Evolutionary conservation across 768 basidiomycete species (phyloP).

Genomic region (Cystofilobasidium ferigula): DNA sequence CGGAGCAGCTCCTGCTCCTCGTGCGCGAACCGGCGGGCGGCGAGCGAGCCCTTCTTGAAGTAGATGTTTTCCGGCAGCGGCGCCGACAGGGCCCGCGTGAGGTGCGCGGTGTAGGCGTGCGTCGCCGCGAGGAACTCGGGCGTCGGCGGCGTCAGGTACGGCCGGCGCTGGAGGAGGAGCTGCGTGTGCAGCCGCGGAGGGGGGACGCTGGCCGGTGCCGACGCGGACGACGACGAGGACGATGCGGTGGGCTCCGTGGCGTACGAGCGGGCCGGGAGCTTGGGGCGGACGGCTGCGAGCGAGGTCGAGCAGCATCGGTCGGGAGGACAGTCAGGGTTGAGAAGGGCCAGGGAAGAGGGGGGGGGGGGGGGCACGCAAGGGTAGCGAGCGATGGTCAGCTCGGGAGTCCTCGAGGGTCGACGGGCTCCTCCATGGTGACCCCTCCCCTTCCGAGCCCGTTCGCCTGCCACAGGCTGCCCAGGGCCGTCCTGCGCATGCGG

Average conservation of each 20-base stretch:
- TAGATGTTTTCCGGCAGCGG: constrained; percentile 84
- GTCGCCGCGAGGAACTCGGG: constrained; percentile 67
- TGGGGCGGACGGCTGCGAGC: too few species aligned
- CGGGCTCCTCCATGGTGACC: too few species aligned
- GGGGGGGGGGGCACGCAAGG: too few species aligned
- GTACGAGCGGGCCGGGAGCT: too few species aligned
- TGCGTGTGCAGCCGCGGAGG: constrained; percentile 30
- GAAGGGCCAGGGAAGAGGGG: too few species aligned
- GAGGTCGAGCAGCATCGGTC: too few species aligned
- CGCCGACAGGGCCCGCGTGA: constrained; percentile 73
- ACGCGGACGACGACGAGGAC: constrained; percentile 9
- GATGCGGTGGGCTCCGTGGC: constrained; percentile 10
- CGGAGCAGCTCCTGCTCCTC: constrained; percentile 65
- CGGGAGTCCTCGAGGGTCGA: too few species aligned
- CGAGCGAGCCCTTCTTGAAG: constrained; percentile 79
- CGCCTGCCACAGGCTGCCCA: too few species aligned
- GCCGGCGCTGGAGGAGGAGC: constrained; percentile 39
- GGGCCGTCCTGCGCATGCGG: too few species aligned
- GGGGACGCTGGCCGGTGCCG: neutral
- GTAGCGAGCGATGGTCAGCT: too few species aligned
- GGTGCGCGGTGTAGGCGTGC: constrained; percentile 68
- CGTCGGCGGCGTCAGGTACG: constrained; percentile 41
- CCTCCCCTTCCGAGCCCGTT: too few species aligned
- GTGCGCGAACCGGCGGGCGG: constrained; percentile 65
- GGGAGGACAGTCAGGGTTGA: too few species aligned